Base-by-base conservation (phyloP, 2,329 filamentous ascomycete genomes). In the Penicillium sp. region DNA sequence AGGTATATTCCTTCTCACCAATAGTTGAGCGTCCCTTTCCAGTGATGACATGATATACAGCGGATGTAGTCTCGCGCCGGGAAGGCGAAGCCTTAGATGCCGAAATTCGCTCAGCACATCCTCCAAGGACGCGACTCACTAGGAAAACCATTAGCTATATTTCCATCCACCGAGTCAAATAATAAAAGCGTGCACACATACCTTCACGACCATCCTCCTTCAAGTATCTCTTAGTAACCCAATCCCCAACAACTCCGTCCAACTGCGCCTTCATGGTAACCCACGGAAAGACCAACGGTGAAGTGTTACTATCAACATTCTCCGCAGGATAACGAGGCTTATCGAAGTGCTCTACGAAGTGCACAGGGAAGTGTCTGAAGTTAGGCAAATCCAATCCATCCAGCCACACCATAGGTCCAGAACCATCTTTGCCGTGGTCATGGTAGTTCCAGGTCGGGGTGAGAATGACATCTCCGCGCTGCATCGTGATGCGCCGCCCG, bases 391-490 rank as follows among this genome's bases (percentile, higher is more conserved):
- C 81, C 1, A 86, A 67, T 4, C 78, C 81, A 64, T 86, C 84
- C 1, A 86, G 73, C 84, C 84, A 86, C 29, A 86, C 80, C 67
- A 85, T 80, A 0, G 82, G 81, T 1, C 75, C 75, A 1, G 75
- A 73, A 9, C 82, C 80, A 56, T 86, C 82, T 48, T 85, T 85
- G 3, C 84, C 84, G 56, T 86, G 83, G 58, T 86, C 84, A 59
- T 85, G 83, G 77, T 81, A 86, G 64, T 84, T 80, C 83, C 83
- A 86, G 0, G 77, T 80, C 0, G 83, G 84, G 0, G 84, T 86
- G 0, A 85, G 69, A 15, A 86, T 81, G 1, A 86, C 80, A 60
- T 86, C 83, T 9, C 83, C 82, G 2, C 78, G 74, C 21, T 75
- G 65, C 67, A 86, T 81, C 2, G 73, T 70, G 61, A 86, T 81